Conservation (phyloP, 768 basidiomycete species). For the Phaffia australis region DNA sequence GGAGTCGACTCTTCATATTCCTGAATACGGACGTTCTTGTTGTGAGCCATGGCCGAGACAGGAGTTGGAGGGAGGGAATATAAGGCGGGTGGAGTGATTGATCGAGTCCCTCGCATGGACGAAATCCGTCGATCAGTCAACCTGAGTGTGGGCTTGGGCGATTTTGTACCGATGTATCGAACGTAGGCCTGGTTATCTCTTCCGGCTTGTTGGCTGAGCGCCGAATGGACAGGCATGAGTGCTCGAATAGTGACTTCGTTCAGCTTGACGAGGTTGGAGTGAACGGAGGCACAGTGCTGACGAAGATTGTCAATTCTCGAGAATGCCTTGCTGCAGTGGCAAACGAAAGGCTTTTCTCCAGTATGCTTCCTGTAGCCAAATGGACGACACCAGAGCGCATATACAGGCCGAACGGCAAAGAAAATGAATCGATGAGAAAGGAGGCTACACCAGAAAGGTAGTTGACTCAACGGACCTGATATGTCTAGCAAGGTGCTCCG, state of each 20-base stretch:
- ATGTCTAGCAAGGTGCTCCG: slow-evolving; percentile 91
- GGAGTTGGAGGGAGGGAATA: too few species aligned
- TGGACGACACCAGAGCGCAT: slow-evolving; percentile 6
- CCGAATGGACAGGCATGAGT: slow-evolving; percentile 35
- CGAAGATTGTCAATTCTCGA: slow-evolving; percentile 92
- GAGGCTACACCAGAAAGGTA: not conserved
- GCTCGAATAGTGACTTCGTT: slow-evolving; percentile 36
- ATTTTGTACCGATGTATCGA: too few species aligned
- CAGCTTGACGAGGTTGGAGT: slow-evolving; percentile 60
- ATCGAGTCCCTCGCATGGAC: too few species aligned
- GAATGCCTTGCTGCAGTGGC: slow-evolving; percentile 91
- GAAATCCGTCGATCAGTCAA: too few species aligned
- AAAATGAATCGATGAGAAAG: slow-evolving; percentile 27
- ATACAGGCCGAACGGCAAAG: not conserved
- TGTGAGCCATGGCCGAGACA: too few species aligned
- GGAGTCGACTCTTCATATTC: too few species aligned
- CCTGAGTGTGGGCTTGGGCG: too few species aligned
- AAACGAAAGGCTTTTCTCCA: slow-evolving; percentile 89
- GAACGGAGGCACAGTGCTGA: slow-evolving; percentile 93
- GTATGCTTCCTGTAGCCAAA: slow-evolving; percentile 72
- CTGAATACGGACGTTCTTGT: too few species aligned
- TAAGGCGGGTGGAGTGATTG: too few species aligned
- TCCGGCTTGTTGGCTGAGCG: slow-evolving; percentile 34
- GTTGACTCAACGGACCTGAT: slow-evolving; percentile 54
- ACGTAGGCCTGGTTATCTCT: slow-evolving; percentile 25